These are phyloP conservation scores for Amanita rubescens DNA, from an alignment of 768 basidiomycete genomes.

Conservation along the genomic window DNA sequence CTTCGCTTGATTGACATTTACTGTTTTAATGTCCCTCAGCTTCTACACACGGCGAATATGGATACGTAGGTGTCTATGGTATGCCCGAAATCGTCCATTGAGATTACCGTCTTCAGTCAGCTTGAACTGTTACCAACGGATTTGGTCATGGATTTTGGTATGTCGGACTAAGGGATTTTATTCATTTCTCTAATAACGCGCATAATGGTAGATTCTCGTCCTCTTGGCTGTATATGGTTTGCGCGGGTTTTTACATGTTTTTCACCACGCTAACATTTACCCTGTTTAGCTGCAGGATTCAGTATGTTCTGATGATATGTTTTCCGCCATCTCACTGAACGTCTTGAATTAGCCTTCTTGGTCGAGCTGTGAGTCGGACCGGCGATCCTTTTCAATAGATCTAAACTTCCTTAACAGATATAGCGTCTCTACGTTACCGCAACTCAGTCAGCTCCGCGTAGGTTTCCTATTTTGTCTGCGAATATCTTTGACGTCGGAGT, in stretches of 20 bases:
- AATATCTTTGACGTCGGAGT: no score
- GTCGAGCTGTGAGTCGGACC: background rate
- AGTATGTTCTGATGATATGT: background rate
- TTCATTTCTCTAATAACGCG: background rate
- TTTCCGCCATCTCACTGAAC: background rate
- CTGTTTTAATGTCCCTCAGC: background rate
- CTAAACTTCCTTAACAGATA: no score
- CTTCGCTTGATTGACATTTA: no score
- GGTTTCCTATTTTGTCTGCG: background rate
- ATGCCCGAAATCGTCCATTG: background rate
- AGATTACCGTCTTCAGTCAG: background rate
- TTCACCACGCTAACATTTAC: background rate
- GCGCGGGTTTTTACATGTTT: background rate
- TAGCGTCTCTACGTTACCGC: background rate
- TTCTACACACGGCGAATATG: background rate
- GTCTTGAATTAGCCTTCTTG: background rate
- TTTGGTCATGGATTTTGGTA: background rate
- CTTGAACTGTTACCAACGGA: background rate
- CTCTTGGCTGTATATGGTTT: background rate
- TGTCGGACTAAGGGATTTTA: background rate
- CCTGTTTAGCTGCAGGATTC: background rate
- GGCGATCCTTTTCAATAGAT: no score
- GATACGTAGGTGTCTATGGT: background rate
- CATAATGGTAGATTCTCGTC: background rate
- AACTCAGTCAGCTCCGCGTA: background rate